A percentile compares a stretch with the other conserved stretches of the same genome.
Conservation (phyloP, 2,329 filamentous ascomycete species). For the Cladophialophora carrionii region DNA sequence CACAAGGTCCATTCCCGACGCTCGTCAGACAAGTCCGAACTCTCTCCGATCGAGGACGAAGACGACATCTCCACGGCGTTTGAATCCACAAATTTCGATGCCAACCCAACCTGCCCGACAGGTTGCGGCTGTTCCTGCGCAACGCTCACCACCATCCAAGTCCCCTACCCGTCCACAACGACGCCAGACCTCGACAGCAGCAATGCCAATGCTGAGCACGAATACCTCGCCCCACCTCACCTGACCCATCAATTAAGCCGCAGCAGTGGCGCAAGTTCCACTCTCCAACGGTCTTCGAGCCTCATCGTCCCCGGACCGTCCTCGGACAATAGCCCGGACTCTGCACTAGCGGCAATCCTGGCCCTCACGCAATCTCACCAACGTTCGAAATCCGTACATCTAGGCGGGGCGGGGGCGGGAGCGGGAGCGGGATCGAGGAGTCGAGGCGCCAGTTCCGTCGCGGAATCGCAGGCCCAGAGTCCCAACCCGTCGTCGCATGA, state of each 20-base stretch:
- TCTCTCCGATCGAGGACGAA: constrained; percentile 15
- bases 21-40: constrained; percentile 31
- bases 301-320: constrained; percentile 10
- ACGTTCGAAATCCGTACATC: constrained; percentile 26
- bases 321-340: constrained; percentile 20
- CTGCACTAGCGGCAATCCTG: constrained; percentile 32
- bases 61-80: constrained; percentile 31
- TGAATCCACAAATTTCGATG: constrained; percentile 6
- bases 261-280: constrained; percentile 11
- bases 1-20: constrained; percentile 16
- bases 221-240: constrained; percentile 1
- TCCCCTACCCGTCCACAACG: constrained; percentile 41
- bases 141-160: constrained; percentile 43
- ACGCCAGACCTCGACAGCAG: constrained; percentile 4
- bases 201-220: not conserved
- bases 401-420: constrained; percentile 8
- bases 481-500: not conserved
- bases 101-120: constrained; percentile 45
- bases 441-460: constrained; percentile 3
- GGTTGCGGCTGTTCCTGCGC: constrained; percentile 55
- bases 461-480: constrained; percentile 2
- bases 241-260: constrained; percentile 18
- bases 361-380: constrained; percentile 33
- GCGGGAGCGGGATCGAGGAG: not conserved
- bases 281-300: constrained; percentile 24